A percentile compares a stretch with the other conserved stretches of the same genome.
Evolutionary conservation across 2,329 filamentous ascomycete species (phyloP).

Genomic region (Trichoderma hamatum): DNA sequence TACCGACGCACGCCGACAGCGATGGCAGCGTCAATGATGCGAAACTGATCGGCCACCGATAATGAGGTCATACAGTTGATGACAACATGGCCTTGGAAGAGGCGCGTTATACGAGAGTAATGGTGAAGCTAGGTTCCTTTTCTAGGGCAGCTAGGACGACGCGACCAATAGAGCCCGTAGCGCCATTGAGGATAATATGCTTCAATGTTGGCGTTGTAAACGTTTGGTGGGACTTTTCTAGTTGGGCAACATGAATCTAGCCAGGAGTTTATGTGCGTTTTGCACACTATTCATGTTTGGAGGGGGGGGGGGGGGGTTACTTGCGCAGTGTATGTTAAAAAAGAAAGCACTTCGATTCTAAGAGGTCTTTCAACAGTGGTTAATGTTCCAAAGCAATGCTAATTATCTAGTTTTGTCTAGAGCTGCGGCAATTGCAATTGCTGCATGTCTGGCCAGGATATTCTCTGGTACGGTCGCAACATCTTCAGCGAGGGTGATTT

Average conservation of each 20-base stretch:
- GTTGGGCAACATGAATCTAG: neutral
- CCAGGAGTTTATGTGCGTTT: neutral
- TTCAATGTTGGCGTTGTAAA: neutral
- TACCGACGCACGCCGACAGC: slow-evolving; percentile 56
- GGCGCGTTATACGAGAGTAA: neutral
- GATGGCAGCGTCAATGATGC: slow-evolving; percentile 55
- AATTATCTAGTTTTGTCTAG: slow-evolving; percentile 50
- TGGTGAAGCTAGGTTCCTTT: neutral
- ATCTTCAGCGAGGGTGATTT: slow-evolving; percentile 27
- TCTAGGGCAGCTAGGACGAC: neutral
- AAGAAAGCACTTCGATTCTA: neutral
- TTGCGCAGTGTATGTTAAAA: neutral
- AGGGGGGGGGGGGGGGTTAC: neutral
- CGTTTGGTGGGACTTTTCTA: neutral
- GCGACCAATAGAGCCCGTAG: slow-evolving; percentile 3
- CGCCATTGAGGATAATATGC: slow-evolving; percentile 1
- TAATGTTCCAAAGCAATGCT: too few species aligned
- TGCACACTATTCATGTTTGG: neutral
- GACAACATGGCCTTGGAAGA: slow-evolving; percentile 24
- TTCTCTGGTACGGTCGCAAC: slow-evolving; percentile 26
- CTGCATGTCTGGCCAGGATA: slow-evolving; percentile 40
- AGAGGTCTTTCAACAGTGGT: too few species aligned
- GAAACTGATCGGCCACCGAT: slow-evolving; percentile 45
- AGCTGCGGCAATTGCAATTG: slow-evolving; percentile 53
- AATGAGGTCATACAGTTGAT: slow-evolving; percentile 45